These are phyloP conservation scores for Spizellomyces punctatus DNA, from an alignment of 192 early-diverging fungal species.

Conservation along the genomic window DNA sequence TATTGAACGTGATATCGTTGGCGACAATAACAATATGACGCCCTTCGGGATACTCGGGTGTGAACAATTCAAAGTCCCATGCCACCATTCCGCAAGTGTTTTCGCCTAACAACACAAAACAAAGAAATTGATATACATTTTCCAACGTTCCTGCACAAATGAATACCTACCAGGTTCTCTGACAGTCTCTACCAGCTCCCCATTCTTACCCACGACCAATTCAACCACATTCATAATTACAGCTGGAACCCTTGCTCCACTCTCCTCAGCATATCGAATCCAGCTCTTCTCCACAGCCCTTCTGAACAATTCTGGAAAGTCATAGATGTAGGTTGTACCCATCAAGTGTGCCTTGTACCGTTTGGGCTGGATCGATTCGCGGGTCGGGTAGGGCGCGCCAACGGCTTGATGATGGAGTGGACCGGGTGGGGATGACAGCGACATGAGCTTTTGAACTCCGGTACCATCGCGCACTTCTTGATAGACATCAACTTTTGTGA, in stretches of 20 bases:
- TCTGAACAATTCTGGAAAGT: slow-evolving; percentile 97
- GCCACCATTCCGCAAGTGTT: slow-evolving; percentile 98
- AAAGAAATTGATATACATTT: slow-evolving; percentile 20
- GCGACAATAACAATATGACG: slow-evolving; percentile 91
- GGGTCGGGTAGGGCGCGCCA: slow-evolving; percentile 83
- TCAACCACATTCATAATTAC: slow-evolving; percentile 79
- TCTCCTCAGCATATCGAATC: slow-evolving; percentile 46
- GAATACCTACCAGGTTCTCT: slow-evolving; percentile 67
- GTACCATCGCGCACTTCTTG: slow-evolving; percentile 82
- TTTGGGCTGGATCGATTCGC: slow-evolving; percentile 94
- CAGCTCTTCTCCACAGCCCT: slow-evolving; percentile 83
- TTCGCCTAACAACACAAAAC: slow-evolving; percentile 33
- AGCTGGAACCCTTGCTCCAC: slow-evolving; percentile 47
- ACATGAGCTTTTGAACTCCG: slow-evolving; percentile 84
- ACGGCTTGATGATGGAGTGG: slow-evolving; percentile 82
- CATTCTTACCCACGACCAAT: slow-evolving; percentile 82
- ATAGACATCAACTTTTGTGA: slow-evolving; percentile 90
- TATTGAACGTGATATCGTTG: slow-evolving; percentile 98
- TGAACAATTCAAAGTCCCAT: slow-evolving; percentile 84
- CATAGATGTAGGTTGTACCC: slow-evolving; percentile 98
- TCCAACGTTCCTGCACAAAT: slow-evolving; percentile 9
- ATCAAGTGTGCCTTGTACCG: slow-evolving; percentile 97
- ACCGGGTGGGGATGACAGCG: slow-evolving; percentile 73
- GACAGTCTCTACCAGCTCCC: slow-evolving; percentile 73
- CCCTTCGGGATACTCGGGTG: slow-evolving; percentile 92